Evolutionary conservation across 768 basidiomycete genomes (phyloP).

Genomic region (Leccinum boreale): DNA sequence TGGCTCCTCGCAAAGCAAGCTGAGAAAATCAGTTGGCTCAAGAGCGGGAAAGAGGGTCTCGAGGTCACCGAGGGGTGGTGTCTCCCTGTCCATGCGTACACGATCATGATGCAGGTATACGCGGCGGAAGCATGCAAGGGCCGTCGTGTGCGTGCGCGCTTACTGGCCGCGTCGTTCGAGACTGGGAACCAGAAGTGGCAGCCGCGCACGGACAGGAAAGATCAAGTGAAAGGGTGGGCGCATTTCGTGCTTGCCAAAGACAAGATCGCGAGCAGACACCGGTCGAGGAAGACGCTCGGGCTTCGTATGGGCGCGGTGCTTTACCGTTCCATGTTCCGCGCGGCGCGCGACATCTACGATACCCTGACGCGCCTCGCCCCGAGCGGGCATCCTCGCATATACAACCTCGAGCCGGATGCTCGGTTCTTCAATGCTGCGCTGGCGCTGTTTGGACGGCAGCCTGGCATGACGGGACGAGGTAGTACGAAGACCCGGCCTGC

Average conservation of each 20-base stretch:
- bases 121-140: slow-evolving; percentile 40
- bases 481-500: slow-evolving; percentile 14
- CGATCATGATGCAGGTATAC: slow-evolving; percentile 66
- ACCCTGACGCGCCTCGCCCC: slow-evolving; percentile 21
- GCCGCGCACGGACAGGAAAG: slow-evolving; percentile 12
- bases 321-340: slow-evolving; percentile 36
- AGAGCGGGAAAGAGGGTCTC: slow-evolving; percentile 16
- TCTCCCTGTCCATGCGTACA: slow-evolving; percentile 65
- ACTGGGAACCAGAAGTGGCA: slow-evolving; percentile 15
- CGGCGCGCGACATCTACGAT: slow-evolving; percentile 27
- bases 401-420: slow-evolving; percentile 51
- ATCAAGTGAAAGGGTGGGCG: slow-evolving; percentile 36
- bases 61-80: slow-evolving; percentile 50
- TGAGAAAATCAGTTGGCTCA: slow-evolving; percentile 51
- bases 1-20: slow-evolving; percentile 62
- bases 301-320: slow-evolving; percentile 31
- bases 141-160: slow-evolving; percentile 12
- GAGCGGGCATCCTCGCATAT: slow-evolving; percentile 25
- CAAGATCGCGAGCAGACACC: slow-evolving; percentile 17
- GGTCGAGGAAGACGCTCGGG: slow-evolving; percentile 27
- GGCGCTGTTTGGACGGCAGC: slow-evolving; percentile 36
- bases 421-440: slow-evolving; percentile 67
- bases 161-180: neutral
- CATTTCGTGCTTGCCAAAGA: slow-evolving; percentile 26
- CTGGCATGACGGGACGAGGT: slow-evolving; percentile 18